These are phyloP conservation scores for Penicillium frequentans DNA, from an alignment of 2,329 filamentous ascomycete genomes.

Conservation along the genomic window DNA sequence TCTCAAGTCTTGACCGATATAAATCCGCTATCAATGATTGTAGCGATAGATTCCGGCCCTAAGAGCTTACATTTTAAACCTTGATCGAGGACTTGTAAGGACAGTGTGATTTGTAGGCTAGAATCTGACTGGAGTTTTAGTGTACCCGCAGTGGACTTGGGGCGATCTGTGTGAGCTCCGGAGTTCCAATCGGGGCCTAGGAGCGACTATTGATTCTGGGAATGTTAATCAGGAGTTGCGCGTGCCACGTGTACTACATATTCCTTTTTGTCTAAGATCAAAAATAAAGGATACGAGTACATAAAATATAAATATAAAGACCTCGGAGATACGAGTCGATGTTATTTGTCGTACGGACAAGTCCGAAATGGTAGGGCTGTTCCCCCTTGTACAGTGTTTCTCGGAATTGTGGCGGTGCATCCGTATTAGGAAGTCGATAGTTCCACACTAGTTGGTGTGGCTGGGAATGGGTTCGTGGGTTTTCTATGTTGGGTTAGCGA, in stretches of 20 bases:
- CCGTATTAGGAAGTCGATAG: constrained; percentile 3
- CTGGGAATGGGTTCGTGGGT: neutral
- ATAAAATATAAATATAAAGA: too few relatives aligned
- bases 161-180: constrained; percentile 5
- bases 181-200: constrained; percentile 1
- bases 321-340: too few relatives aligned
- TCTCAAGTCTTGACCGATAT: neutral
- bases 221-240: neutral
- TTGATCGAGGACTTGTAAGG: neutral
- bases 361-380: neutral
- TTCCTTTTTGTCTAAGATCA: too few relatives aligned
- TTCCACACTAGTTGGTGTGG: constrained; percentile 2
- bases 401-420: constrained; percentile 1
- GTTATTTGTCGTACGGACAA: too few relatives aligned
- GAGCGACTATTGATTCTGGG: neutral
- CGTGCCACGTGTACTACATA: constrained; percentile 6
- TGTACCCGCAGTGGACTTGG: neutral
- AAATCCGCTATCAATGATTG: neutral
- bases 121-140: neutral
- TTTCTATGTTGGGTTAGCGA: neutral
- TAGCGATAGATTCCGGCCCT: neutral
- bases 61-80: neutral
- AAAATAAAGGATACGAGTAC: neutral
- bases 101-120: neutral
- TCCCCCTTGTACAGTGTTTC: constrained; percentile 3